phyloP scores from a whole-genome alignment of 768 basidiomycete species.

The Sarcodon sp. region DNA sequence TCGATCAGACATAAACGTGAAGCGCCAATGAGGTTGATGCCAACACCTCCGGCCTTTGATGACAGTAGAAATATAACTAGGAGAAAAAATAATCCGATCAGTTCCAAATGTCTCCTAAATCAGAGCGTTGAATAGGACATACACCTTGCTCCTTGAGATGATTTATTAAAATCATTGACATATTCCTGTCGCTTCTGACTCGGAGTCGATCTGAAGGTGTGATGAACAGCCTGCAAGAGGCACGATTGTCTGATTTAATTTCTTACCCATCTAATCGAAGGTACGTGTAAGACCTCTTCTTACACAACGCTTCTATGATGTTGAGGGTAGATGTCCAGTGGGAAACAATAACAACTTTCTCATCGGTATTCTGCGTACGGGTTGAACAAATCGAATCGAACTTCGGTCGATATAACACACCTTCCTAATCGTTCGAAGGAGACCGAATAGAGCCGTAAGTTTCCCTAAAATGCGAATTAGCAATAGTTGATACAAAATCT shows the following conservation, averaged over 20 bases:
- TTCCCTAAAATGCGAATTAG: conserved; percentile 43
- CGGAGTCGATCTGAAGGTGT: conserved; percentile 50
- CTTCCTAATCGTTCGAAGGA: conserved; percentile 48
- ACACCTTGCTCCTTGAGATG: conserved; percentile 63
- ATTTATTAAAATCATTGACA: conserved; percentile 83
- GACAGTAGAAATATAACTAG: conserved; percentile 85
- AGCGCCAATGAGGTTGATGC: conserved; percentile 86
- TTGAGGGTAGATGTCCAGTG: conserved; percentile 94
- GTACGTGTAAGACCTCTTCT: conserved; percentile 61
- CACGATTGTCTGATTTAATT: neutral
- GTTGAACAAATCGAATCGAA: conserved; percentile 1
- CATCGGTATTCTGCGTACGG: conserved; percentile 49
- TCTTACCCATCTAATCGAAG: conserved; percentile 79
- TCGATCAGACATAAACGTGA: conserved; percentile 81
- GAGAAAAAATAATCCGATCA: neutral
- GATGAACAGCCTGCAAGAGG: neutral
- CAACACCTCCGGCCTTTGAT: conserved; percentile 92
- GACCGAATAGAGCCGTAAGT: conserved; percentile 47
- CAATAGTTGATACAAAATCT: neutral
- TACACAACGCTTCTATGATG: conserved; percentile 80
- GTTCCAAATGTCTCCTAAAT: neutral
- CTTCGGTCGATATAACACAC: conserved; percentile 19
- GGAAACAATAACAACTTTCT: conserved; percentile 95
- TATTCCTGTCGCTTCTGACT: conserved; percentile 70
- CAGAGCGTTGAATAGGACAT: conserved; percentile 13